Percentiles rank a stretch among this genome's conserved stretches.
Evolutionary conservation across 2,329 filamentous ascomycete species (phyloP).

Genomic region (Penicillium verrucosum): DNA sequence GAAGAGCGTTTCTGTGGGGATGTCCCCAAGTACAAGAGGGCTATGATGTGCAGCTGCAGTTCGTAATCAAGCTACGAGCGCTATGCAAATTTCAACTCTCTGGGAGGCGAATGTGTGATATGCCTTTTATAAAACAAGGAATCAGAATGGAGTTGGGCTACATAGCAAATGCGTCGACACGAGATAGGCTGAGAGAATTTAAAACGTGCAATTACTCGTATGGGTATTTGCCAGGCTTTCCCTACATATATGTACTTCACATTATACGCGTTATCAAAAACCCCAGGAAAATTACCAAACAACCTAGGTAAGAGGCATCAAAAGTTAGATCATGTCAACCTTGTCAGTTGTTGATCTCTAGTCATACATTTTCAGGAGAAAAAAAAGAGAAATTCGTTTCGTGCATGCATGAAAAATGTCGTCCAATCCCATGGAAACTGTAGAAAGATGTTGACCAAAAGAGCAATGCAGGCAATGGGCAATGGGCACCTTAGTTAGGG

Average conservation of each 20-base stretch:
- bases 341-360: conserved; percentile 9
- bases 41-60: conserved; percentile 93
- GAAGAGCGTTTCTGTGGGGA: conserved; percentile 82
- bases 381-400: conserved; percentile 16
- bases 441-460: conserved; percentile 22
- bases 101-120: not conserved
- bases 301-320: conserved; percentile 16
- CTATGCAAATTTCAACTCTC: not conserved
- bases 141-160: not conserved
- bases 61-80: conserved; percentile 52
- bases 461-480: conserved; percentile 20
- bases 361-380: conserved; percentile 13
- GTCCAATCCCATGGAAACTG: conserved; percentile 11
- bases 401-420: conserved; percentile 12
- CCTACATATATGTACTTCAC: not conserved
- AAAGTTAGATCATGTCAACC: conserved; percentile 27
- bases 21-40: conserved; percentile 71
- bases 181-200: not conserved
- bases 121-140: not conserved
- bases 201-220: not conserved
- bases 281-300: conserved; percentile 27
- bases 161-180: not conserved
- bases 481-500: conserved; percentile 63
- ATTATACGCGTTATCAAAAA: conserved; percentile 9
- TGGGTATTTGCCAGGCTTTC: not conserved